Base-by-base conservation (phyloP, 2,329 filamentous ascomycete species). In the Hypoxylon sp. region DNA sequence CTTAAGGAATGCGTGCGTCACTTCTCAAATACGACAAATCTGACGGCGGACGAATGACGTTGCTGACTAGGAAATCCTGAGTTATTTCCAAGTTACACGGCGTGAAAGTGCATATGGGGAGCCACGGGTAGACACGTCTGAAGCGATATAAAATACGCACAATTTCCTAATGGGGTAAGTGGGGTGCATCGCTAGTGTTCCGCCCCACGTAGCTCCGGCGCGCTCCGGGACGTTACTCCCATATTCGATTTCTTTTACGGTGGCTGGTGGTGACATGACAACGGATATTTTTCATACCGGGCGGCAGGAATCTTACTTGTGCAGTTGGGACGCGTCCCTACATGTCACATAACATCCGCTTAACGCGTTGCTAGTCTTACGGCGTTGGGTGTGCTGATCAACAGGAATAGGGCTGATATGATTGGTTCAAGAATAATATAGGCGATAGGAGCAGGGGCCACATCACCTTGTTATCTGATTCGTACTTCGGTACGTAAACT, bases 161-260 rank as follows among this genome's bases (percentile, higher is more conserved):
- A 35, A 59, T 64, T 66, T 49, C 65, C 56, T 61, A 66, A 66
- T 59, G 13, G 58, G 51, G 61, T 58, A 70, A 68, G 61, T 70
- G 64, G 64, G 56, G 33, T 54, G n/a, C 22, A 17, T 61, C 33
- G 30, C 44, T 53, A 56, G 49, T n/a, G 48, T 13, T 33, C 3
- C 14, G 54, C 40, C 42, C 55, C 51, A 57, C 44, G 31, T 17
- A 58, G 13, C 27, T 37, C 59, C 68, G 65, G 65, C 50, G 61
- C 56, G 59, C 49, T 20, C 46, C 64, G 65, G 65, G 42, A 66
- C 48, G 49, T 35, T 46, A 51, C 22, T 42, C 25, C 58, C n/a
- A 53, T 22, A 14, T 11, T 44, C 40, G 17, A 44, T 17, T 22
- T 22, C 31, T 42, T 17, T 3, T 11, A 44, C 40, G 7, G 33